Conservation (phyloP, 2,329 filamentous ascomycete species). For the Epichloe sp. region DNA sequence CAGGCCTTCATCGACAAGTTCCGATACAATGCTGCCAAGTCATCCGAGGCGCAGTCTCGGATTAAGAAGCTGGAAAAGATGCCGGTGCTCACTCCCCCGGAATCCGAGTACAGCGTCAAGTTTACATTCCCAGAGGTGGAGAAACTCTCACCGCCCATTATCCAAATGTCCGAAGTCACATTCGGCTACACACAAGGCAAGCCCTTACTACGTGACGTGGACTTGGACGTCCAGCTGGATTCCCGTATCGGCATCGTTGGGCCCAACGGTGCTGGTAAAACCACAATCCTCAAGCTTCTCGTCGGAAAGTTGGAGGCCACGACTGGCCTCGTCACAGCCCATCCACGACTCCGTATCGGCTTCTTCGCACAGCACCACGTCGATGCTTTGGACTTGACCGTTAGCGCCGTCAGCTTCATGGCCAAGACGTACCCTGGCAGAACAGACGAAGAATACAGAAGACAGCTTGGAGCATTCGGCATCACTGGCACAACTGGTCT, state of each 20-base stretch:
- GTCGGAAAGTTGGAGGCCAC: conserved; percentile 71
- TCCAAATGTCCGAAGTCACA: conserved; percentile 86
- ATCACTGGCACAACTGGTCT: conserved; percentile 91
- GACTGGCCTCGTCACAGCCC: conserved; percentile 71
- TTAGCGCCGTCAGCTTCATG: conserved; percentile 92
- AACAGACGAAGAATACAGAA: conserved; percentile 91
- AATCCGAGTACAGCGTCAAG: conserved; percentile 88
- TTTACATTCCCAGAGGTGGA: conserved; percentile 97
- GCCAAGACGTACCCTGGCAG: conserved; percentile 79
- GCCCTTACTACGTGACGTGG: conserved; percentile 69
- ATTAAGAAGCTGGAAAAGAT: conserved; percentile 99
- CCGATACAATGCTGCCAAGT: conserved; percentile 97
- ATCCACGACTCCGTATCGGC: conserved; percentile 78
- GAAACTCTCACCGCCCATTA: conserved; percentile 92
- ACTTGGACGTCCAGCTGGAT: conserved; percentile 93
- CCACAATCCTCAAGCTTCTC: conserved; percentile 93
- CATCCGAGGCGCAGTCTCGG: conserved; percentile 91
- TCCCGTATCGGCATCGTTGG: conserved; percentile 98
- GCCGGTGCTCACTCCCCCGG: conserved; percentile 86
- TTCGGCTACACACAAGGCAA: conserved; percentile 82
- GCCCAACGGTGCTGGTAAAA: conserved; percentile 97
- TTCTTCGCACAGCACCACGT: conserved; percentile 99
- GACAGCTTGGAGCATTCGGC: conserved; percentile 81
- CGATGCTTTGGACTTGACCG: conserved; percentile 81
- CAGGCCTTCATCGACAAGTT: conserved; percentile 99